Base-by-base conservation (phyloP, 768 basidiomycete genomes). In the Pleurotus platypus region DNA sequence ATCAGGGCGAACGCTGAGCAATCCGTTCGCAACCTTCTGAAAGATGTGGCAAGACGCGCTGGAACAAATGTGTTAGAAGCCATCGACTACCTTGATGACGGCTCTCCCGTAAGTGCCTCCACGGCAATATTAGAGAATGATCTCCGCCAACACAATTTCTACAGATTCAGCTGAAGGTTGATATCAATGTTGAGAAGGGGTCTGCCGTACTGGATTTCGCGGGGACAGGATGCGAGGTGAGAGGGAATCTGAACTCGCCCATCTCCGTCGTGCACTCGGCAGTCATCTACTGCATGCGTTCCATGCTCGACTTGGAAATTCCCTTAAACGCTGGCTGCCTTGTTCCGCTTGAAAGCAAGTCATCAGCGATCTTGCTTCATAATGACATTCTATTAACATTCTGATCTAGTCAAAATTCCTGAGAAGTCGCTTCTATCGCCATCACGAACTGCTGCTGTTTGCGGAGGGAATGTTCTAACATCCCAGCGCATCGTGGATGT, bases 401-500 rank as follows among this genome's bases (percentile, higher is more conserved):
- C 46, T 53, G 54, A 55, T 54, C 35, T 60, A 87, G 90, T 98
- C 61, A 84, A 78, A 60, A 89, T 96, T 38, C 94, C 95, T 0
- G 69, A 77, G n/a, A 86, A 84, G 56, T 90, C 88, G 1, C 69
- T 97, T 11, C 75, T 98, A 26, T 81, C 85, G 4, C 95, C 94
- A 0, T 90, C 89, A 11, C 82, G 83, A 45, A 94, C 90, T 0
- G 92, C 90, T 8, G 95, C 94, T 0, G 93, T 96, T 4, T 95
- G 93, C 61, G 94, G 90, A 27, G 94, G 94, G 9, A 98, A 97
- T 66, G 93, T 95, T 1, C 74, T 92, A 46, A 94, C 93, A 3
- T 90, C 87, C 4, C 94, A 96, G 66, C 80, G 95, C n/a, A 91
- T 96, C 46, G 92, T 95, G 2, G 95, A 98, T 66, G 93, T 95